Base-by-base conservation (phyloP, 2,329 filamentous ascomycete genomes). In the Apiospora rasikravindrae region DNA sequence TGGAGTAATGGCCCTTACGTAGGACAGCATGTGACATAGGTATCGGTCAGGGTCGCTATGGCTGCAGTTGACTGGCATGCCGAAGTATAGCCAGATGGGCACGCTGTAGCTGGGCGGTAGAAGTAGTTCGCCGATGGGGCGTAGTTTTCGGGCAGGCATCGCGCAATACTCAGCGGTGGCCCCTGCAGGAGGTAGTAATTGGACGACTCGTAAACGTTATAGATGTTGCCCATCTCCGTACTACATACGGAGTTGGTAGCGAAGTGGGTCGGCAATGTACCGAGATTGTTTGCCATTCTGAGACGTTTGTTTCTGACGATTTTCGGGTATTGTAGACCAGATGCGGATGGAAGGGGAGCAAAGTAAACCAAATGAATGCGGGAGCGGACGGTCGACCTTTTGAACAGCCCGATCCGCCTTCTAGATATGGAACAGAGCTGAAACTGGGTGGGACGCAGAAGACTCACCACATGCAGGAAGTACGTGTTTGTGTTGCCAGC, bases 81-180 rank as follows among this genome's bases (percentile, higher is more conserved):
- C 0, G 19, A 0, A 19, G 44, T 47, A 7, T 47, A 47, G 2
- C 44, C 44, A 7, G 16, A 22, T 2, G 44, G 44, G 22, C 44
- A 47, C 16, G 6, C 44, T 16, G 16, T 22, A 1, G 44, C 44
- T 16, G 44, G 5, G 0, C 7, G 22, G 16, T 47, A 47, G 16
- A 22, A 47, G 44, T 19, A 6, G 4, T 19, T 7, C 44, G 16
- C 2, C 16, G 44, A 45, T 5, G 14, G 14, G 5, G 22, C 1
- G 5, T 47, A 47, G 16, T 19, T 22, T 5, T 47, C 16, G 16
- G 44, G 44, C 44, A 47, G 6, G 44, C 44, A 47, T 22, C 16
- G 44, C 7, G 16, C 78, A 64, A 77, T 76, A 26, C 75, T 80
- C 29, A 78, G 77, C 70, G 80, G 80, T 70, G 75, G 75, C n/a